phyloP scores from a whole-genome alignment of 345 rosid genomes.

The Mallotus nudiflorus region DNA sequence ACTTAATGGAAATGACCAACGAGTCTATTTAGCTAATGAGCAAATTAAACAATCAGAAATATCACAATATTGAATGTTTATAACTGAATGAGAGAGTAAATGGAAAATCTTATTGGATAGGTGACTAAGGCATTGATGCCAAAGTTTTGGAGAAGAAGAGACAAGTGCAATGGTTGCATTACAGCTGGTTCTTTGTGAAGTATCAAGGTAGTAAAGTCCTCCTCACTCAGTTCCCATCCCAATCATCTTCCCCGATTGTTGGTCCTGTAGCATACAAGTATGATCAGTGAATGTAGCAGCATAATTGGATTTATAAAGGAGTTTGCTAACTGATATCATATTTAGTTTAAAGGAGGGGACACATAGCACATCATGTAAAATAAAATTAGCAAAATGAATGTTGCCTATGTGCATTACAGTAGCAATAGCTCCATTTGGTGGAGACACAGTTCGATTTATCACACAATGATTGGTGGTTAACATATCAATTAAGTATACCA shows the following conservation, averaged over 20 bases:
- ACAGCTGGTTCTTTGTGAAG: not conserved
- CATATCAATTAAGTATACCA: not conserved
- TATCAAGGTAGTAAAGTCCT: constrained; percentile 1
- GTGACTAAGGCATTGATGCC: too few relatives aligned
- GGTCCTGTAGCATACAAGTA: not conserved
- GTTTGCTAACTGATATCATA: not conserved
- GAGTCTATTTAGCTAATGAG: too few relatives aligned
- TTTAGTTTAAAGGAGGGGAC: not conserved
- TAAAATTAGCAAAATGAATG: too few relatives aligned
- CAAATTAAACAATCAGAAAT: too few relatives aligned
- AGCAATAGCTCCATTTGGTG: not conserved
- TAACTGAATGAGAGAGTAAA: too few relatives aligned
- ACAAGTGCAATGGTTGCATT: too few relatives aligned
- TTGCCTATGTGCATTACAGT: constrained; percentile 4
- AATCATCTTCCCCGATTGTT: not conserved
- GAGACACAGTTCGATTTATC: not conserved
- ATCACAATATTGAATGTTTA: too few relatives aligned
- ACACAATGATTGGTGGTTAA: not conserved
- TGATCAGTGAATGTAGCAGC: not conserved
- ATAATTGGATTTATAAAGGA: not conserved
- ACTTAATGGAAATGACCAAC: too few relatives aligned
- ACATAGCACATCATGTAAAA: constrained; percentile 7
- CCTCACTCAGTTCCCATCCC: not conserved
- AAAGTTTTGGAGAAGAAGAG: too few relatives aligned
- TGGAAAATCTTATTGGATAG: too few relatives aligned